Evolutionary conservation across 495 filamentous ascomycete species (phyloP), one percentile per base, ranked within the genome.

Genomic region (Penicillium odoratum): DNA sequence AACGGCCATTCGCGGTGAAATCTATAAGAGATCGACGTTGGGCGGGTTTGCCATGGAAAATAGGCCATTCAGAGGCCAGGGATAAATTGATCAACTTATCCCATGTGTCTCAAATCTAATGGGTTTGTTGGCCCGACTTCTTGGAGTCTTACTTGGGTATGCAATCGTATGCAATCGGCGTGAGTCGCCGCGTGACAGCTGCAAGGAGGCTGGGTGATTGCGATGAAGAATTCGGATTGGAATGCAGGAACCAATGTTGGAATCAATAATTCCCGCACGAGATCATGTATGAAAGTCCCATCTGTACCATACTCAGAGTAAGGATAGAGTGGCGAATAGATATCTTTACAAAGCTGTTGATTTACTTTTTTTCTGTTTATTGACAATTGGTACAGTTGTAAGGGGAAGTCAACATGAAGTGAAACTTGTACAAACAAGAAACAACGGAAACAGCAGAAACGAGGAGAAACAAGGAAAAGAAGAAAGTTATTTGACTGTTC

Each of bases 161-260:
- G 66, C 50, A 47, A 50, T 46, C 44, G 40, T 21, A 21, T 21
- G 21, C 21, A 21, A 21, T 21, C 21, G 21, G 21, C 21, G 21
- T 21, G 21, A 21, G 21, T 21, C 21, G 21, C 21, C 21, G 49
- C 26, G 18, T 65, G 62, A 60, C 65, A 66, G 45, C 48, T 51
- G 62, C 57, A 65, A 65, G 65, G 65, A 55, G 59, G 55, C 30
- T 13, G 13, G 47, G 9, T 45, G 11, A 15, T 21, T 46, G 59
- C 57, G 49, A 56, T 61, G 34, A 55, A 48, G 65, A 62, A 69
- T 66, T 46, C 38, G 48, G 36, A n/a, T 18, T 47, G 61, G 66
- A 69, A 69, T 69, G 66, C 45, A 31, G 53, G 34, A 40, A 40
- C 38, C 38, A 40, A 40, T 15, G 38, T 40, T 40, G 38, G 38